Conservation (phyloP, 225 moss, liverwort and hornwort species). For the Sphagnum contortum region DNA sequence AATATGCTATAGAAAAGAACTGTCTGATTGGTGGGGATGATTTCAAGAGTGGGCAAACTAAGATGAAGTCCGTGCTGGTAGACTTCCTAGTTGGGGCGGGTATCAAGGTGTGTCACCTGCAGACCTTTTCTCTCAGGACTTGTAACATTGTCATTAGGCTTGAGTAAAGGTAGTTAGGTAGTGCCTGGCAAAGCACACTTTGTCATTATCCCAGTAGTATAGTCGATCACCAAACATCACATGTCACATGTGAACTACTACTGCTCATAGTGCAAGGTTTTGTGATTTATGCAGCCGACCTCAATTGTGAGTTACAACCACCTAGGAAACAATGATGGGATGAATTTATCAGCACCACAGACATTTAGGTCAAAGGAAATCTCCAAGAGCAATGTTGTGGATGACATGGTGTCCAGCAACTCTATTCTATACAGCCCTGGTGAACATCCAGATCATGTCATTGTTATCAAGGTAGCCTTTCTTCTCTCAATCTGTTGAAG, state of each 20-base stretch:
- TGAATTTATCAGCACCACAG: conserved; percentile 94
- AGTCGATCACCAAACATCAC: no score
- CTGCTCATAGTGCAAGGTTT: no score
- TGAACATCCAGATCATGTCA: conserved; percentile 93
- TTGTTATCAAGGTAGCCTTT: conserved; percentile 76
- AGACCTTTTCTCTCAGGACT: no score
- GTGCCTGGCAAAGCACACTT: no score
- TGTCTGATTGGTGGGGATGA: conserved; percentile 90
- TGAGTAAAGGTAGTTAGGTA: no score
- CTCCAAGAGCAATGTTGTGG: conserved; percentile 95
- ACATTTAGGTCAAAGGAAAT: conserved; percentile 95
- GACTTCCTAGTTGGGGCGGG: conserved; percentile 96
- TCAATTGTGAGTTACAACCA: conserved; percentile 99
- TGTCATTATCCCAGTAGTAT: no score
- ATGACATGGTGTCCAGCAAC: conserved; percentile 97
- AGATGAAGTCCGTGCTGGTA: conserved; percentile 97
- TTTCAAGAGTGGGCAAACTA: conserved; percentile 97
- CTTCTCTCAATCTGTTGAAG: no score
- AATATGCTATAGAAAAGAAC: conserved; percentile 70
- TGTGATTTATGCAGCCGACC: conserved; percentile 48
- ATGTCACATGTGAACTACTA: no score
- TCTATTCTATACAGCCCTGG: conserved; percentile 84
- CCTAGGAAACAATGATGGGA: conserved; percentile 96
- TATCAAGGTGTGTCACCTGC: conserved; percentile 51
- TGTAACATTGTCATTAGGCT: no score